Percentiles rank a stretch among this genome's conserved stretches.
Evolutionary conservation across 352 stramenopile genomes (phyloP).

Genomic region (Phytophthora tentaculata): DNA sequence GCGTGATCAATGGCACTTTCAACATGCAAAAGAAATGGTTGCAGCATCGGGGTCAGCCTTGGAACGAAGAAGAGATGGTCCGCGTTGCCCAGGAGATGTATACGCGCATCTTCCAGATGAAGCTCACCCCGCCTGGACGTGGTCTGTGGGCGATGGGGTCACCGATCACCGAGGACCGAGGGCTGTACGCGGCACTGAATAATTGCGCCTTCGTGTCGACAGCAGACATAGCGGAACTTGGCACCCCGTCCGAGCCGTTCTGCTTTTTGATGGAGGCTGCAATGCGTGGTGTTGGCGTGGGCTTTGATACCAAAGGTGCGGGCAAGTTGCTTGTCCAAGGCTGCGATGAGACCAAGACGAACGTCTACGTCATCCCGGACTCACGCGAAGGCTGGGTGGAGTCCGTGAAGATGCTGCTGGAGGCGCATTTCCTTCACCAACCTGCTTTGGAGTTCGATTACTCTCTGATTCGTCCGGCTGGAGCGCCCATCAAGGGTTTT

Average conservation of each 20-base stretch:
- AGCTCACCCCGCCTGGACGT: slow-evolving; percentile 92
- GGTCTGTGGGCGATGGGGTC: slow-evolving; percentile 95
- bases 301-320: slow-evolving; percentile 93
- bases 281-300: slow-evolving; percentile 94
- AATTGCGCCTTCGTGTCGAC: slow-evolving; percentile 95
- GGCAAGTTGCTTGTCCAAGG: slow-evolving; percentile 58
- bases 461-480: slow-evolving; percentile 78
- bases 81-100: slow-evolving; percentile 91
- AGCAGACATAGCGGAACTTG: slow-evolving; percentile 59
- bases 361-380: slow-evolving; percentile 54
- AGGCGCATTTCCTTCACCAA: slow-evolving; percentile 80
- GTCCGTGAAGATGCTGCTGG: slow-evolving; percentile 79
- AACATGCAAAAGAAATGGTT: slow-evolving; percentile 93
- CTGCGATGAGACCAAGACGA: slow-evolving; percentile 22
- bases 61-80: slow-evolving; percentile 68
- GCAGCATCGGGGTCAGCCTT: slow-evolving; percentile 50
- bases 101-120: slow-evolving; percentile 93
- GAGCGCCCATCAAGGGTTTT: slow-evolving; percentile 90
- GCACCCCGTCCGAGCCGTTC: slow-evolving; percentile 83
- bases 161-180: slow-evolving; percentile 86
- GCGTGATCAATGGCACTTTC: slow-evolving; percentile 95
- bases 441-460: slow-evolving; percentile 80
- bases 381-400: slow-evolving; percentile 90
- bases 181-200: slow-evolving; percentile 91
- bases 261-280: slow-evolving; percentile 96